Conservation (phyloP, 129 eudicot genomes). For the Pittosporum tobira region DNA sequence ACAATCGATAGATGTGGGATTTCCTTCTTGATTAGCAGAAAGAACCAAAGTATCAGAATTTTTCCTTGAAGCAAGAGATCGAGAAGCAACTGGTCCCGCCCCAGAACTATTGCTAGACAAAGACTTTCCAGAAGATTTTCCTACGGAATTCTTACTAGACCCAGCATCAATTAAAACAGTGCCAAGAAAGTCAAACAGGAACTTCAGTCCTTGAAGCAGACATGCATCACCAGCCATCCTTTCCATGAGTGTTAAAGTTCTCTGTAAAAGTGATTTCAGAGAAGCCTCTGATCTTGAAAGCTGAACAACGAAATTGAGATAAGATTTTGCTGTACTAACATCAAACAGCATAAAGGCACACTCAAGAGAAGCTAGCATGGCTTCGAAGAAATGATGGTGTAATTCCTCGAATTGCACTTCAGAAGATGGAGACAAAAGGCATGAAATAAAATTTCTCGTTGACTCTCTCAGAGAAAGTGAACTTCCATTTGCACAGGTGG, state of each 20-base stretch:
- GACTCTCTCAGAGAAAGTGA: slow-evolving; percentile 70
- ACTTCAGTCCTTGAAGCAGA: slow-evolving; percentile 70
- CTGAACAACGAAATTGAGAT: slow-evolving; percentile 59
- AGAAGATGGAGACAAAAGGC: slow-evolving; percentile 42
- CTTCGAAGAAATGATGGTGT: slow-evolving; percentile 51
- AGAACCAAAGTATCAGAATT: slow-evolving; percentile 53
- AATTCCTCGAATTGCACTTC: slow-evolving; percentile 44
- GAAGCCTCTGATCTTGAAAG: slow-evolving; percentile 64
- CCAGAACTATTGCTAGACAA: slow-evolving; percentile 43
- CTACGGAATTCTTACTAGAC: slow-evolving; percentile 32
- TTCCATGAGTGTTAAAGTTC: slow-evolving; percentile 48
- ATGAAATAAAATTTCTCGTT: slow-evolving; percentile 58
- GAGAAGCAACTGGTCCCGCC: slow-evolving; percentile 40
- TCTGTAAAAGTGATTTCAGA: slow-evolving; percentile 56
- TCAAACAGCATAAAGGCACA: slow-evolving; percentile 62
- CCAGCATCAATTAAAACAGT: slow-evolving; percentile 56
- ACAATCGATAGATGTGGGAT: slow-evolving; percentile 64
- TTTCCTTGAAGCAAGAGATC: slow-evolving; percentile 61
- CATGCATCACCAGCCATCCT: slow-evolving; percentile 66
- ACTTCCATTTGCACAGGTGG: slow-evolving; percentile 39
- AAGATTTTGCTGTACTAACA: slow-evolving; percentile 61
- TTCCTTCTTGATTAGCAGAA: slow-evolving; percentile 70
- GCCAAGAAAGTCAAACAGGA: slow-evolving; percentile 61
- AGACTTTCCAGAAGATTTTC: slow-evolving; percentile 42
- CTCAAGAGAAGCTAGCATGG: slow-evolving; percentile 65